Percentiles rank a stretch among this genome's conserved stretches.
These are phyloP conservation scores for Pythium plurisporium DNA, from an alignment of 352 stramenopile genomes.

Conservation along the genomic window DNA sequence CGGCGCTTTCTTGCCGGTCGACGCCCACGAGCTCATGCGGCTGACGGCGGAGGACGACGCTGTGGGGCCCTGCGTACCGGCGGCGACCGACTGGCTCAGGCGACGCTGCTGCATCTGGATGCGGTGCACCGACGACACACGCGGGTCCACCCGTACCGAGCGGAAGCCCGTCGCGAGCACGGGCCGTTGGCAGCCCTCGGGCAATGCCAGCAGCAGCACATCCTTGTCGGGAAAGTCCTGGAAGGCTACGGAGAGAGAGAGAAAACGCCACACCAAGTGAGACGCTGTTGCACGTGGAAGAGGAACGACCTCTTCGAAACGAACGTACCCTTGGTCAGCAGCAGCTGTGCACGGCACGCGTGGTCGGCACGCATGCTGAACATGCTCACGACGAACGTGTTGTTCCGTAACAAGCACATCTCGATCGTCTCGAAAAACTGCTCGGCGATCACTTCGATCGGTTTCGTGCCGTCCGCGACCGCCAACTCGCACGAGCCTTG, in stretches of 20 bases:
- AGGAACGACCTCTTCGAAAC: too few species aligned
- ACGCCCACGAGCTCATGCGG: constrained; percentile 2
- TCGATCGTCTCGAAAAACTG: constrained; percentile 51
- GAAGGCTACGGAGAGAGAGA: constrained; percentile 38
- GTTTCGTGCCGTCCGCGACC: constrained; percentile 38
- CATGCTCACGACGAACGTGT: constrained; percentile 46
- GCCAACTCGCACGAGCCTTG: constrained; percentile 41
- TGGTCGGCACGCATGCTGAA: constrained; percentile 42
- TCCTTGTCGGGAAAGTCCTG: constrained; percentile 56
- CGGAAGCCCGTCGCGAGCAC: constrained; percentile 46
- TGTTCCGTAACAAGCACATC: constrained; percentile 52
- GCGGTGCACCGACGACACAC: constrained; percentile 33
- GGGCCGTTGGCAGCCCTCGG: constrained; percentile 36
- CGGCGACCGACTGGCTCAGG: not conserved
- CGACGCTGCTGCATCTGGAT: constrained; percentile 26
- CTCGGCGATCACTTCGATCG: constrained; percentile 52
- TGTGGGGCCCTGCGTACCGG: too few species aligned
- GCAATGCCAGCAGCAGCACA: constrained; percentile 46
- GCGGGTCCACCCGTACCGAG: constrained; percentile 33
- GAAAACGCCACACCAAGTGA: not conserved
- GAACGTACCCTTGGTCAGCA: constrained; percentile 44
- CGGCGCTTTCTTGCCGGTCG: not conserved
- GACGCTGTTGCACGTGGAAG: too few species aligned
- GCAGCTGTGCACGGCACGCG: constrained; percentile 41
- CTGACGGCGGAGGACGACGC: not conserved